Percentiles rank a stretch among this genome's conserved stretches.
phyloP scores from a whole-genome alignment of 225 moss, liverwort and hornwort species.

The Pleurozium schreberi region DNA sequence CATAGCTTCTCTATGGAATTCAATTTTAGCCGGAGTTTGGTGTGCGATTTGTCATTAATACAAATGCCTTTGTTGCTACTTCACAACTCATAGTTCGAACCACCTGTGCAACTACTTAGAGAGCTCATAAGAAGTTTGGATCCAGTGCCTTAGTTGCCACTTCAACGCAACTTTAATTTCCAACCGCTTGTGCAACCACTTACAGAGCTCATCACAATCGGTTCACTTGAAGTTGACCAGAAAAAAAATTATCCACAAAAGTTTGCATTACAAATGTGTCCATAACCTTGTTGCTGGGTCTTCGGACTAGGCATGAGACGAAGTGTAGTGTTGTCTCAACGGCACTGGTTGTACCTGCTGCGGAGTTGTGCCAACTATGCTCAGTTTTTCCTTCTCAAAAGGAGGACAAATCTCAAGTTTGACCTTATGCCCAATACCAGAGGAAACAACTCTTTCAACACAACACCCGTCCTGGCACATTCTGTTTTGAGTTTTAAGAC shows the following conservation, averaged over 20 bases:
- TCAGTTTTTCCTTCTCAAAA: conserved; percentile 38
- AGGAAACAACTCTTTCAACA: conserved; percentile 38
- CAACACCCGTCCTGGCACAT: conserved; percentile 50
- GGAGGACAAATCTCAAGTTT: conserved; percentile 38
- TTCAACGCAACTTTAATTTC: background rate
- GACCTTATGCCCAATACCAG: conserved; percentile 38
- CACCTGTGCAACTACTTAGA: background rate
- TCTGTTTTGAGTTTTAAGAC: conserved; percentile 19
- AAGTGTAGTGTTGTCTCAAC: conserved; percentile 25
- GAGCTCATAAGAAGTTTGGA: background rate
- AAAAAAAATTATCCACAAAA: background rate
- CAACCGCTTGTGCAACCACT: background rate
- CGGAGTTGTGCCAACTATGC: conserved; percentile 18
- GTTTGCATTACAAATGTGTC: background rate
- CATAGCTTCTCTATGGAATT: background rate
- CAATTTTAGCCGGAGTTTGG: background rate
- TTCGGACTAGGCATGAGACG: conserved; percentile 9
- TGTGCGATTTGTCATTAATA: background rate
- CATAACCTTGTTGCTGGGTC: background rate
- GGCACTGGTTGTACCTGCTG: conserved; percentile 57
- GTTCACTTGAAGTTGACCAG: background rate
- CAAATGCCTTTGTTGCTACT: background rate
- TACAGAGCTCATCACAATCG: background rate
- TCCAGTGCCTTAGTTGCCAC: too few species aligned
- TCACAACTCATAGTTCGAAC: background rate